phyloP scores from a whole-genome alignment of 2,329 filamentous ascomycete genomes.

The Bimuria novae-zelandiae region DNA sequence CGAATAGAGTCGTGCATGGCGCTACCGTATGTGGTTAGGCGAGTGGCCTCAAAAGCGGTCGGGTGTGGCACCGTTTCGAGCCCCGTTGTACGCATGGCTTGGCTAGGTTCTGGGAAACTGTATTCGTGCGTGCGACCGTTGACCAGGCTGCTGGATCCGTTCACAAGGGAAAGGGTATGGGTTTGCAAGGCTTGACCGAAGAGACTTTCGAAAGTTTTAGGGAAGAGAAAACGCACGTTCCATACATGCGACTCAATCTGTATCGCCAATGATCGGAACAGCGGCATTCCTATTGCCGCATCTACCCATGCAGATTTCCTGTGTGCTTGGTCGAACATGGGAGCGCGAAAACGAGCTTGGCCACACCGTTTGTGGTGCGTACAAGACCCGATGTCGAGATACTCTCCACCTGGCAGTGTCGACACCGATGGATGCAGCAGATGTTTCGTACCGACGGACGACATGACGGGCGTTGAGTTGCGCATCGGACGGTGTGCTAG shows the following conservation, averaged over 20 bases:
- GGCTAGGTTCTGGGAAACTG: not conserved
- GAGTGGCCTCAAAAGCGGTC: not conserved
- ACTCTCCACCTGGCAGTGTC: too few relatives aligned
- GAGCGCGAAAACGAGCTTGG: not conserved
- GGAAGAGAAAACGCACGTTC: too few relatives aligned
- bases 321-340: too few relatives aligned
- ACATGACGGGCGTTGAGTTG: not conserved
- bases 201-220: not conserved
- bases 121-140: not conserved
- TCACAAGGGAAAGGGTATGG: not conserved
- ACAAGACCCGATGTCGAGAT: not conserved
- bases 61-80: slow-evolving; percentile 1
- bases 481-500: not conserved
- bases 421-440: slow-evolving; percentile 1
- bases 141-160: not conserved
- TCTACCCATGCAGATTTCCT: too few relatives aligned
- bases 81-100: not conserved
- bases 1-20: not conserved
- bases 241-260: too few relatives aligned
- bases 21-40: not conserved
- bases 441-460: not conserved
- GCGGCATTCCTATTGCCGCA: too few relatives aligned
- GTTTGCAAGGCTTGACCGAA: not conserved
- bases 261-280: too few relatives aligned
- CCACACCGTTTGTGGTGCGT: not conserved